Base-by-base conservation (phyloP, 75 land plant genomes). In the Pinus albicaulis region DNA sequence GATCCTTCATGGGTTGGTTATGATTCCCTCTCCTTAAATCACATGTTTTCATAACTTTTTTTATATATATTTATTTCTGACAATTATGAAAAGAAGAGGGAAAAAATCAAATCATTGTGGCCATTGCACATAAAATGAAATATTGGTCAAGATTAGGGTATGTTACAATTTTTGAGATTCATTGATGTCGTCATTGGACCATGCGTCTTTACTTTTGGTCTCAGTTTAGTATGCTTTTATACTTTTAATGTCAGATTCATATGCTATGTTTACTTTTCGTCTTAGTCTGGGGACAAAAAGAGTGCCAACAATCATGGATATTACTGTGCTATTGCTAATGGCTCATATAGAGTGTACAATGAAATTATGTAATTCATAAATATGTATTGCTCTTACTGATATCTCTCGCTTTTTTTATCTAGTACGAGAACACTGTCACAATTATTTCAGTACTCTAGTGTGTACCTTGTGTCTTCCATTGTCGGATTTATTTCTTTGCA, bases 1-100 rank as follows among this genome's bases (percentile, higher is more conserved):
- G 98, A 95, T 85, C 98, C 98, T 72, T 82, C 89, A 55, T 79
- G 76, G 81, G 94, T 92, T 71, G 68, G 92, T 76, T 55, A n/a
- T 44, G 23, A 4, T 16, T 36, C 31, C n/a, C 38, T 20, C 17
- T 66, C 48, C 38, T 66, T 34, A 6, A 66, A 8, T 10, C 53
- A 66, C 41, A 66, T 26, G 31, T 34, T 65, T 16, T 26, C 10
- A 36, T 7, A 66, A 2, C 10, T 66, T 66, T 16, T 31, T 16
- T 66, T 66, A n/a, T n/a, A n/a, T n/a, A n/a, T n/a, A n/a, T n/a
- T n/a, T n/a, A n/a, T 66, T 34, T 6, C 14, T 0, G 20, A 15
- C 70, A 66, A 34, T 66, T 20, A 66, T 5, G 44, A 7, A 66
- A 41, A 36, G 19, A 65, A 16, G 16, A 66, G 20, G 20, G 3